Evolutionary conservation across 2,329 filamentous ascomycete genomes (phyloP).

Genomic region (Dothiorella sarmentorum): DNA sequence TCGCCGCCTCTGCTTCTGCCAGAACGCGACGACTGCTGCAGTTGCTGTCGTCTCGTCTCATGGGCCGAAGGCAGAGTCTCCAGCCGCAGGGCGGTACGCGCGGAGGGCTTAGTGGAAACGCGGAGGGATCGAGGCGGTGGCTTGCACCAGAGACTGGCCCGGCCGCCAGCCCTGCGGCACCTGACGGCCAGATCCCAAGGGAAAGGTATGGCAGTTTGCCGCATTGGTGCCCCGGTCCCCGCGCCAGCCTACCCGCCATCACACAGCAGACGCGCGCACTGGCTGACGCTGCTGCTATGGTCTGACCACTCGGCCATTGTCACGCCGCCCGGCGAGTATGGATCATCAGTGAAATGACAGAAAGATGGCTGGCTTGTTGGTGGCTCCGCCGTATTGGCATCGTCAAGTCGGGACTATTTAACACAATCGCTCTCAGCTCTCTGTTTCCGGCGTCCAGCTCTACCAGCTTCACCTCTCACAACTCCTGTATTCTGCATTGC

Average conservation of each 20-base stretch:
- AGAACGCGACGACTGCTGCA: background rate
- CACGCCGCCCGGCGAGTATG: background rate
- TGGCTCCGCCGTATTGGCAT: background rate
- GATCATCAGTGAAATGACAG: no score
- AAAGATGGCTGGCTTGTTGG: background rate
- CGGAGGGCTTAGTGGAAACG: background rate
- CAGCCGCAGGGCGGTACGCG: slow-evolving; percentile 1
- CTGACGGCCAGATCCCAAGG: no score
- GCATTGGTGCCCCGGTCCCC: background rate
- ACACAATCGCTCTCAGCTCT: background rate
- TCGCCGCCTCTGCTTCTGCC: background rate
- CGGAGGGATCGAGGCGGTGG: slow-evolving; percentile 7
- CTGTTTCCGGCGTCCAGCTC: background rate
- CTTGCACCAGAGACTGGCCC: slow-evolving; percentile 8
- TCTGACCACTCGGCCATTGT: slow-evolving; percentile 10
- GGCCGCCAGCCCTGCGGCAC: slow-evolving; percentile 15
- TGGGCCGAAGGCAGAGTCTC: background rate
- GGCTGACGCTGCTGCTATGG: slow-evolving; percentile 7
- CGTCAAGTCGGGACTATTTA: background rate
- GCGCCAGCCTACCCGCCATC: background rate
- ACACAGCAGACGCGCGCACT: background rate
- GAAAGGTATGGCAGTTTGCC: background rate
- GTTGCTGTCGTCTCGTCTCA: background rate
- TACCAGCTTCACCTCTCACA: background rate
- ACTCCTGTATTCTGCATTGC: slow-evolving; percentile 10